phyloP scores from a whole-genome alignment of 2,329 filamentous ascomycete species.

The Chrysoporthe austroafricana region DNA sequence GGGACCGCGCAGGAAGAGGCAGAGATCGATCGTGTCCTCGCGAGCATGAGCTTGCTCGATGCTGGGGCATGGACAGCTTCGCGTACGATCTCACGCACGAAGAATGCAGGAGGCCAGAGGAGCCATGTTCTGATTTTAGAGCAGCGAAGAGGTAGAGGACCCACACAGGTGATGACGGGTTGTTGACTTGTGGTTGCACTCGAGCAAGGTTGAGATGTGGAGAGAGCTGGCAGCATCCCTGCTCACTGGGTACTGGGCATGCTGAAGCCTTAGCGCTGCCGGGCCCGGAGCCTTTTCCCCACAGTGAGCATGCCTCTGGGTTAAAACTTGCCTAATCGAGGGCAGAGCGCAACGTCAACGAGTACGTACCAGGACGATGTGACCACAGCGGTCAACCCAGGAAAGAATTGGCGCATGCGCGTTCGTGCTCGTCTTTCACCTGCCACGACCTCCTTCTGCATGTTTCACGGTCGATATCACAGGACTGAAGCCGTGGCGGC shows the following conservation, averaged over 20 bases:
- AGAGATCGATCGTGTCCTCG: conserved; percentile 20
- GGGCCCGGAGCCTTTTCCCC: conserved; percentile 1
- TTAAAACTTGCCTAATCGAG: not conserved
- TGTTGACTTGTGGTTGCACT: not conserved
- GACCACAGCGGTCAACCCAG: not conserved
- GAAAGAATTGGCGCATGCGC: not conserved
- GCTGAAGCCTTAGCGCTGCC: not conserved
- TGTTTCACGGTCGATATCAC: not conserved
- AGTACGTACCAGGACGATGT: not conserved
- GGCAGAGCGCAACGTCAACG: not conserved
- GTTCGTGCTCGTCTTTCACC: not conserved
- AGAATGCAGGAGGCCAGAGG: not conserved
- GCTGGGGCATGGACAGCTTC: not conserved
- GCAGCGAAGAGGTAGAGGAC: not conserved
- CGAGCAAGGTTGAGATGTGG: conserved; percentile 1
- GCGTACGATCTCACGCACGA: not conserved
- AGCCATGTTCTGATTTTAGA: conserved; percentile 8
- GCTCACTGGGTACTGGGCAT: not conserved
- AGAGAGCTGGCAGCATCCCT: conserved; percentile 2
- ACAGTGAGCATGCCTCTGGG: not conserved
- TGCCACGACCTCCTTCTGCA: no score
- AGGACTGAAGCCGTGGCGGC: not conserved
- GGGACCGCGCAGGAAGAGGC: not conserved
- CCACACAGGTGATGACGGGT: conserved; percentile 6
- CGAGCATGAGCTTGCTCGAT: conserved; percentile 13